These are phyloP conservation scores for Trichoderma guizhouense DNA, from an alignment of 2,329 filamentous ascomycete genomes.

Conservation along the genomic window DNA sequence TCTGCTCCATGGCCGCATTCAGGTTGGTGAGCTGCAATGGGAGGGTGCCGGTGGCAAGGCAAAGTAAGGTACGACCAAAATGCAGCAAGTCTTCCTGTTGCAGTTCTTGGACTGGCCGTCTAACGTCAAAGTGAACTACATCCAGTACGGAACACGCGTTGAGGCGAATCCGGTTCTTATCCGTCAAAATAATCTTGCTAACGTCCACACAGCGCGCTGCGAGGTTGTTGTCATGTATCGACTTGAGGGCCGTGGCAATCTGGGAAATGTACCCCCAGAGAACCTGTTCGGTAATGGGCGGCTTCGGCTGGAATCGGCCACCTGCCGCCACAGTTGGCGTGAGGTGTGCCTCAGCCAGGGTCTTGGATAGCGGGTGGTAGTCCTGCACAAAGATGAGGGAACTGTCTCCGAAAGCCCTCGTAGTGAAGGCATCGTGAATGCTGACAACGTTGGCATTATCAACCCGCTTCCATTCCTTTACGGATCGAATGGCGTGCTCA, in stretches of 20 bases:
- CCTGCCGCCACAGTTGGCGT: conserved; percentile 36
- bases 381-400: conserved; percentile 92
- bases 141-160: conserved; percentile 88
- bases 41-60: conserved; percentile 69
- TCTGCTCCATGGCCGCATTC: conserved; percentile 69
- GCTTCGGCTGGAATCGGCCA: conserved; percentile 45
- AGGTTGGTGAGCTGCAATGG: conserved; percentile 55
- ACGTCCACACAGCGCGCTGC: conserved; percentile 83
- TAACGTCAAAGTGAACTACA: conserved; percentile 76
- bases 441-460: conserved; percentile 78
- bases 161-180: conserved; percentile 83
- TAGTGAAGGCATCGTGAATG: conserved; percentile 90
- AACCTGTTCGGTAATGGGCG: conserved; percentile 63
- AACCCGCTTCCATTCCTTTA: conserved; percentile 86
- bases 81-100: conserved; percentile 85
- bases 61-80: conserved; percentile 81
- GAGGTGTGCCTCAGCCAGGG: conserved; percentile 79
- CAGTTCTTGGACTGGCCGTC: conserved; percentile 66
- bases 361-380: conserved; percentile 88
- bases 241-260: conserved; percentile 80
- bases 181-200: conserved; percentile 85
- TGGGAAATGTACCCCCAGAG: conserved; percentile 93
- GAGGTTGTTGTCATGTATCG: conserved; percentile 76
- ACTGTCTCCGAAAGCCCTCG: conserved; percentile 86
- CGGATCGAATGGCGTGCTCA: conserved; percentile 80